phyloP scores from a whole-genome alignment of 495 filamentous ascomycete genomes.

The Podospora pseudoanserina region DNA sequence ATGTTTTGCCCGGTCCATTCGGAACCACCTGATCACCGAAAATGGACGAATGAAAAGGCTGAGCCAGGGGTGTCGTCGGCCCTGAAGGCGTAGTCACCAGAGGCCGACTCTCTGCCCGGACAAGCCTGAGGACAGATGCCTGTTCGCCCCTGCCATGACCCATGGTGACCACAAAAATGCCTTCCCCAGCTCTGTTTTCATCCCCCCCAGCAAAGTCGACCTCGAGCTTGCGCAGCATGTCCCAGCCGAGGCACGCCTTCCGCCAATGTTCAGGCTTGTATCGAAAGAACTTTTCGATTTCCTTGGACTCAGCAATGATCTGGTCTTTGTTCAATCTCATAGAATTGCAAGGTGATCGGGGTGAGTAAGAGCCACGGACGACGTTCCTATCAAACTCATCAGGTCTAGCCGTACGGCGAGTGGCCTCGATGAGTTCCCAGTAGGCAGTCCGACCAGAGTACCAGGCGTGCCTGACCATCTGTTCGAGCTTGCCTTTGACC shows the following conservation, averaged over 20 bases:
- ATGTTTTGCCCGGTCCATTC: not conserved
- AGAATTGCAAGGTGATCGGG: constrained; percentile 47
- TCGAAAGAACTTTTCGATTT: constrained; percentile 72
- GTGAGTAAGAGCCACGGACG: constrained; percentile 46
- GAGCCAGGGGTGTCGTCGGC: constrained; percentile 14
- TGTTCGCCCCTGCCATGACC: constrained; percentile 56
- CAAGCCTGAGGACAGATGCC: constrained; percentile 33
- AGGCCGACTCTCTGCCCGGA: constrained; percentile 14
- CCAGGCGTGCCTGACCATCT: constrained; percentile 65
- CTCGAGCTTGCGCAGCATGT: constrained; percentile 81
- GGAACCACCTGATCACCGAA: constrained; percentile 15
- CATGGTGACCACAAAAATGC: constrained; percentile 67
- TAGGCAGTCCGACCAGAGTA: constrained; percentile 68
- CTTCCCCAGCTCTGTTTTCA: constrained; percentile 66
- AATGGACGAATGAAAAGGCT: constrained; percentile 15
- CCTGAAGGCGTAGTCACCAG: constrained; percentile 8
- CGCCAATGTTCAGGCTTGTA: constrained; percentile 76
- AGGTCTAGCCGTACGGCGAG: constrained; percentile 59
- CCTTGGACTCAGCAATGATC: constrained; percentile 66
- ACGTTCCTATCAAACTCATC: constrained; percentile 62
- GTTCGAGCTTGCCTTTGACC: constrained; percentile 45
- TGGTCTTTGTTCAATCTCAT: constrained; percentile 70
- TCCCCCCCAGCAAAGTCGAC: constrained; percentile 88
- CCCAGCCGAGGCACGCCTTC: constrained; percentile 78
- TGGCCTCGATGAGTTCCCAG: constrained; percentile 77